These are phyloP conservation scores for Solanum appendiculatum DNA, from an alignment of 257 asterid genomes.

Conservation along the genomic window DNA sequence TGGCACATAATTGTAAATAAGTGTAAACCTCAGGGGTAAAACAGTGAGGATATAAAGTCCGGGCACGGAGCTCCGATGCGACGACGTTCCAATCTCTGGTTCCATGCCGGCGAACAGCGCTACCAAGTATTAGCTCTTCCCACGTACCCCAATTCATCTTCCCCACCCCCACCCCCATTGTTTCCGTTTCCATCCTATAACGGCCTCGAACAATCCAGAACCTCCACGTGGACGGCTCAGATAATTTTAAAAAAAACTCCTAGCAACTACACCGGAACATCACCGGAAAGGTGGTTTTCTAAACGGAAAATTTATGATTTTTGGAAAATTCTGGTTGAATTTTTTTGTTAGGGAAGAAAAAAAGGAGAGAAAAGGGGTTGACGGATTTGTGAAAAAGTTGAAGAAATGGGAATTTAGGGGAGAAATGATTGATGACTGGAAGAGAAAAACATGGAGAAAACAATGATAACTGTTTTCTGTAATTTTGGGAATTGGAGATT, in stretches of 20 bases:
- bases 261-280: conserved; percentile 1
- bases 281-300: not conserved
- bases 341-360: not conserved
- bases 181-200: conserved; percentile 22
- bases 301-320: not conserved
- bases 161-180: conserved; percentile 23
- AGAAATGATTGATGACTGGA: not conserved
- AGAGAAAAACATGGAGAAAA: conserved; percentile 11
- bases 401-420: not conserved
- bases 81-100: conserved; percentile 61
- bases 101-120: conserved; percentile 69
- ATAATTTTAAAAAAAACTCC: not conserved
- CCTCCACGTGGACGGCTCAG: conserved; percentile 31
- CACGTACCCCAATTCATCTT: conserved; percentile 60
- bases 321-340: no score
- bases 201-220: conserved; percentile 1
- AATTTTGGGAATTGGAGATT: not conserved
- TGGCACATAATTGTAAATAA: not conserved
- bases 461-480: not conserved
- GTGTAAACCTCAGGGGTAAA: conserved; percentile 57
- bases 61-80: conserved; percentile 67
- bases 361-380: conserved; percentile 17
- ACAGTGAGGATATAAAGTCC: conserved; percentile 35
- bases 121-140: conserved; percentile 81
- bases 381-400: not conserved